Evolutionary conservation across 108 stramenopile species (phyloP).

Genomic region (Epithemia pelagica): DNA sequence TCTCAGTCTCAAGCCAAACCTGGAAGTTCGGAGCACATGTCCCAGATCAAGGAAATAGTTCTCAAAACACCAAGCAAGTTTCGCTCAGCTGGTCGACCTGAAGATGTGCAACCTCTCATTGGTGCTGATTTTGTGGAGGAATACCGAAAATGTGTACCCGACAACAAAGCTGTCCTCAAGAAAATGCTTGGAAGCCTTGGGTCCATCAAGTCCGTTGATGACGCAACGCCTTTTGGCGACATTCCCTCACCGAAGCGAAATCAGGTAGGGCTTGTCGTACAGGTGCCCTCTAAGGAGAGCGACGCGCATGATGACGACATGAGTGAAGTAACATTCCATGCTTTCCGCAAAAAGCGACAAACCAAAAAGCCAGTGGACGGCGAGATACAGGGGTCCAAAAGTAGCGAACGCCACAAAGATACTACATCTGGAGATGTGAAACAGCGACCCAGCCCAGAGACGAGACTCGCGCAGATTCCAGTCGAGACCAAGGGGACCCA

Average conservation of each 20-base stretch:
- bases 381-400: too few species aligned
- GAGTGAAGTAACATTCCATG: background rate
- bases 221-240: background rate
- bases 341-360: background rate
- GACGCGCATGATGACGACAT: background rate
- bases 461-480: too few species aligned
- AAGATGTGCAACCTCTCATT: background rate
- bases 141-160: background rate
- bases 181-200: slow-evolving; percentile 1
- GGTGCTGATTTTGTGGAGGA: background rate
- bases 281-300: background rate
- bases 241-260: background rate
- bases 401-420: too few species aligned
- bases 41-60: background rate
- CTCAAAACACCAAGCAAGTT: background rate
- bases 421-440: too few species aligned
- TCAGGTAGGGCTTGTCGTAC: background rate
- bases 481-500: too few species aligned
- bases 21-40: background rate
- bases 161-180: background rate
- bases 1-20: background rate
- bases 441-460: too few species aligned
- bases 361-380: background rate
- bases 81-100: background rate
- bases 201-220: background rate